A percentile compares a stretch with the other conserved stretches of the same genome.
phyloP scores from a whole-genome alignment of 2,329 filamentous ascomycete species.

The Stemphylium beticola region DNA sequence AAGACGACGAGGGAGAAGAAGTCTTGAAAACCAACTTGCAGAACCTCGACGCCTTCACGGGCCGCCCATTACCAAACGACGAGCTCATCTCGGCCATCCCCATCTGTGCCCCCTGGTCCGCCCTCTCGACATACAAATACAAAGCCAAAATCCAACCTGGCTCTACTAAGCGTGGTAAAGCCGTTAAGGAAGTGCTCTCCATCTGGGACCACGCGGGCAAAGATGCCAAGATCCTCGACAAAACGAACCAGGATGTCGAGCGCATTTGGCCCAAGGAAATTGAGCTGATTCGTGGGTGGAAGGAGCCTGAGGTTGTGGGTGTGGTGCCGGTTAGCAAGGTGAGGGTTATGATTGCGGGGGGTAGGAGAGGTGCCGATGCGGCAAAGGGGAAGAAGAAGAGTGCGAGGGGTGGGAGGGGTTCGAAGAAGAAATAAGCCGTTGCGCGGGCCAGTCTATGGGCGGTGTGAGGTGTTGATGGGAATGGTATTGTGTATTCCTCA shows the following conservation, averaged over 20 bases:
- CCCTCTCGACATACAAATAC: constrained; percentile 78
- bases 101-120: constrained; percentile 68
- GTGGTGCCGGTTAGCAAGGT: constrained; percentile 80
- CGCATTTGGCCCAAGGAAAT: constrained; percentile 84
- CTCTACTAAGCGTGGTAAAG: constrained; percentile 89
- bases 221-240: constrained; percentile 52
- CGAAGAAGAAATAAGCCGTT: constrained; percentile 34
- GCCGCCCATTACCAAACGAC: constrained; percentile 79
- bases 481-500: no score
- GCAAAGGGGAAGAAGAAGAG: constrained; percentile 40
- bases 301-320: constrained; percentile 81
- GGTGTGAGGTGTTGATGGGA: background rate
- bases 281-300: constrained; percentile 82
- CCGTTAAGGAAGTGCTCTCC: constrained; percentile 86
- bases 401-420: constrained; percentile 39
- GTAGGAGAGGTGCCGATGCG: constrained; percentile 35
- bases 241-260: constrained; percentile 64
- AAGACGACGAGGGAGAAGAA: constrained; percentile 65
- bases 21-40: constrained; percentile 53
- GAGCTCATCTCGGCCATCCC: constrained; percentile 74
- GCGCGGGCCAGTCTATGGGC: background rate
- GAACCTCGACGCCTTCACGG: constrained; percentile 73
- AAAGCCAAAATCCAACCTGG: constrained; percentile 95
- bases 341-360: constrained; percentile 72
- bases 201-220: constrained; percentile 74